phyloP scores from a whole-genome alignment of 306 rosid genomes.

The Fagus sylvatica region DNA sequence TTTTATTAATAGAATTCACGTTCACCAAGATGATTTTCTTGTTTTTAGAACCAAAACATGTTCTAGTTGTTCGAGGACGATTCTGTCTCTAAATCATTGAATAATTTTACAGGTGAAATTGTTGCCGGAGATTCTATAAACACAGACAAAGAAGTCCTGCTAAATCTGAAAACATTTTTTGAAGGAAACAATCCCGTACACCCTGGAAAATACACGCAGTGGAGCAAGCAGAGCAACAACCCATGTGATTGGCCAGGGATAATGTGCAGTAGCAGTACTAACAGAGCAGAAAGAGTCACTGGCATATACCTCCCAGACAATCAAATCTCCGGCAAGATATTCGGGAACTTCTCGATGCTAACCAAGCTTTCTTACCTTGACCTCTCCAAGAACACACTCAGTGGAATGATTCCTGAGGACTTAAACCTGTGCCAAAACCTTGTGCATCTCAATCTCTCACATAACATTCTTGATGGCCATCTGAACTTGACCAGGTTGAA shows the following conservation, averaged over 20 bases:
- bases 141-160: conserved; percentile 60
- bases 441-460: conserved; percentile 62
- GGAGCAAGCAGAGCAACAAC: conserved; percentile 42
- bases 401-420: conserved; percentile 57
- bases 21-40: not conserved
- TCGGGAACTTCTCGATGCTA: conserved; percentile 64
- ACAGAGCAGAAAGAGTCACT: conserved; percentile 39
- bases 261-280: conserved; percentile 37
- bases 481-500: conserved; percentile 60
- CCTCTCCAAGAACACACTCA: conserved; percentile 67
- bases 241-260: conserved; percentile 81
- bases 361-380: conserved; percentile 64
- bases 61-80: conserved; percentile 21
- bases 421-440: conserved; percentile 62
- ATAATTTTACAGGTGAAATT: conserved; percentile 31
- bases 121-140: conserved; percentile 55
- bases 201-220: conserved; percentile 56
- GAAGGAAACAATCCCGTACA: conserved; percentile 51
- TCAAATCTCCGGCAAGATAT: conserved; percentile 55
- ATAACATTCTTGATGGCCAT: conserved; percentile 52
- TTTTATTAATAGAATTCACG: not conserved
- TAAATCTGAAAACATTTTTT: conserved; percentile 51
- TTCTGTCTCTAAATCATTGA: conserved; percentile 15
- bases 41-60: not conserved
- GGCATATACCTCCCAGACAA: conserved; percentile 42